A percentile compares a stretch with the other conserved stretches of the same genome.
Evolutionary conservation across 768 basidiomycete genomes (phyloP).

Genomic region (Suillus subaureus): DNA sequence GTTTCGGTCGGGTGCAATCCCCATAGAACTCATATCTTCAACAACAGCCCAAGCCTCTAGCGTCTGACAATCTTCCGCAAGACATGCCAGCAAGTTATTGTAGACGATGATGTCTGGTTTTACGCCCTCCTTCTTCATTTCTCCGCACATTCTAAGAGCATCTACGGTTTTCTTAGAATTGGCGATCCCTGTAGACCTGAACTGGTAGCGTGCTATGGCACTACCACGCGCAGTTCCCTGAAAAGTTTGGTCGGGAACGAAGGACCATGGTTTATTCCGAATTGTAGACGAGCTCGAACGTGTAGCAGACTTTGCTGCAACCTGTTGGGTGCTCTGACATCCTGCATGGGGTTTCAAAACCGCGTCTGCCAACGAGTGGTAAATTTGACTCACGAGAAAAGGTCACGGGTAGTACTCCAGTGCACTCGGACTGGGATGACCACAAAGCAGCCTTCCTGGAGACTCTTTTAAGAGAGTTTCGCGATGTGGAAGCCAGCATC

Average conservation of each 20-base stretch:
- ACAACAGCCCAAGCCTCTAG: slow-evolving; percentile 65
- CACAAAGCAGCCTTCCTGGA: neutral
- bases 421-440: neutral
- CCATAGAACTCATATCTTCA: slow-evolving; percentile 64
- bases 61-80: slow-evolving; percentile 44
- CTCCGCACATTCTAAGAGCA: slow-evolving; percentile 35
- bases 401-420: neutral
- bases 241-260: slow-evolving; percentile 25
- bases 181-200: slow-evolving; percentile 26
- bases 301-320: neutral
- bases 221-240: slow-evolving; percentile 26
- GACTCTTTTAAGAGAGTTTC: slow-evolving; percentile 21
- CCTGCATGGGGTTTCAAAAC: slow-evolving; percentile 6
- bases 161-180: slow-evolving; percentile 25
- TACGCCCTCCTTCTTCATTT: slow-evolving; percentile 61
- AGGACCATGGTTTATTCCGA: slow-evolving; percentile 30
- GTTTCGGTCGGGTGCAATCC: slow-evolving; percentile 49
- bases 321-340: slow-evolving; percentile 9
- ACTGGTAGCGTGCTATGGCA: slow-evolving; percentile 33
- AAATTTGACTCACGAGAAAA: slow-evolving; percentile 7
- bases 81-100: slow-evolving; percentile 54
- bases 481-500: slow-evolving; percentile 28
- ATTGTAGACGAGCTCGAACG: slow-evolving; percentile 3
- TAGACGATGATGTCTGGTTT: slow-evolving; percentile 60
- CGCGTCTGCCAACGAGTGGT: neutral